phyloP scores from a whole-genome alignment of 352 stramenopile genomes.

The Pythium rhizo-oryzae region DNA sequence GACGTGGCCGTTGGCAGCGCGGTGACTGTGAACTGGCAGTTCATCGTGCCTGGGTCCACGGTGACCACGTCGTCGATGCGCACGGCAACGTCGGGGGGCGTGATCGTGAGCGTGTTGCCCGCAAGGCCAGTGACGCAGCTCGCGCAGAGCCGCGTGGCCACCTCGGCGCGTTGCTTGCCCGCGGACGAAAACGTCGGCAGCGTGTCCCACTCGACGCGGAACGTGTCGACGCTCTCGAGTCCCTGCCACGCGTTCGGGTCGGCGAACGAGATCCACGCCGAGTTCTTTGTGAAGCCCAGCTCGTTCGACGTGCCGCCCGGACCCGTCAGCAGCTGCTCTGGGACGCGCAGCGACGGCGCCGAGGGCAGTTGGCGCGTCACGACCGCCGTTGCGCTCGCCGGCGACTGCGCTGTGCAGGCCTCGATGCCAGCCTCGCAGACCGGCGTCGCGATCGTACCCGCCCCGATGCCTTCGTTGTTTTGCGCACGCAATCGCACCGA shows the following conservation, averaged over 20 bases:
- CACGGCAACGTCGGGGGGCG: slow-evolving; percentile 31
- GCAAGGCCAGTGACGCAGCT: slow-evolving; percentile 49
- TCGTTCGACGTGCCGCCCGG: slow-evolving; percentile 42
- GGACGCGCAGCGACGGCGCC: slow-evolving; percentile 45
- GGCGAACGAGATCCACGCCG: slow-evolving; percentile 58
- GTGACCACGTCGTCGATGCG: slow-evolving; percentile 51
- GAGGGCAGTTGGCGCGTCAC: slow-evolving; percentile 67
- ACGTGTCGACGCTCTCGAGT: slow-evolving; percentile 84
- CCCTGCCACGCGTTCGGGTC: slow-evolving; percentile 75
- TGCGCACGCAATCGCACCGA: slow-evolving; percentile 79
- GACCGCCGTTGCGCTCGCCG: slow-evolving; percentile 26
- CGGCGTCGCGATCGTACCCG: slow-evolving; percentile 62
- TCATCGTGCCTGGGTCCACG: slow-evolving; percentile 45
- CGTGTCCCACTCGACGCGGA: slow-evolving; percentile 92
- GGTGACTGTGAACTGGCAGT: slow-evolving; percentile 56
- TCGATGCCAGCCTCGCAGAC: slow-evolving; percentile 88
- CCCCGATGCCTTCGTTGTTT: slow-evolving; percentile 85
- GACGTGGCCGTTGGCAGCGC: slow-evolving; percentile 30
- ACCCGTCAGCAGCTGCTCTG: slow-evolving; percentile 46
- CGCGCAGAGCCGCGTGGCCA: slow-evolving; percentile 39
- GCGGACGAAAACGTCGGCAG: slow-evolving; percentile 58
- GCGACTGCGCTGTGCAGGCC: slow-evolving; percentile 54
- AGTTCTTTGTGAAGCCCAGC: slow-evolving; percentile 66
- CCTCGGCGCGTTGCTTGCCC: slow-evolving; percentile 45
- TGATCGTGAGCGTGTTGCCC: slow-evolving; percentile 33